Evolutionary conservation across 768 basidiomycete species (phyloP).

Genomic region (Lactarius sanguifluus): DNA sequence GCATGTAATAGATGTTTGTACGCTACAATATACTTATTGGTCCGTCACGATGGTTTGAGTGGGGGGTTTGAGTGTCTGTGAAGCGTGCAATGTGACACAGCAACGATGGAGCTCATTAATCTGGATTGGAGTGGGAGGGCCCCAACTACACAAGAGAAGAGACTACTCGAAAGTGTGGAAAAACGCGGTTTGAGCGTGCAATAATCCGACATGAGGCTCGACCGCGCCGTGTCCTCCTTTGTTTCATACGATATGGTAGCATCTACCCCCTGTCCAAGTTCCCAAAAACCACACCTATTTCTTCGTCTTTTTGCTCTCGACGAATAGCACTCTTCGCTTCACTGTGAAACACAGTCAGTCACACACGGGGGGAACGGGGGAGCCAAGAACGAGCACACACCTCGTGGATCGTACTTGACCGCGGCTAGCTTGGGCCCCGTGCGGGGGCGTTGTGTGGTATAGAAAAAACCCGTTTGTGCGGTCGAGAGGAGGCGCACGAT

Average conservation of each 20-base stretch:
- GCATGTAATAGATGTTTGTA: conserved; percentile 17
- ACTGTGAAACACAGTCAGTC: conserved; percentile 42
- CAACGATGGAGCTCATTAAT: not conserved
- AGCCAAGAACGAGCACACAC: conserved; percentile 40
- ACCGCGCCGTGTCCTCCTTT: not conserved
- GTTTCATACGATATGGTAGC: not conserved
- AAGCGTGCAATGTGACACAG: not conserved
- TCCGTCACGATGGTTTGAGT: not conserved
- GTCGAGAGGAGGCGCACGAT: conserved; percentile 89
- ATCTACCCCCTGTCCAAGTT: not conserved
- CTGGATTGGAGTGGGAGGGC: not conserved
- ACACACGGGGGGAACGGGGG: not conserved
- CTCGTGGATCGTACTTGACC: conserved; percentile 90
- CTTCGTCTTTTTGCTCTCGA: conserved; percentile 77
- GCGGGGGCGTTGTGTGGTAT: conserved; percentile 76
- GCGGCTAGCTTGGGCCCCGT: conserved; percentile 76
- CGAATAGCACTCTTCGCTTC: conserved; percentile 69
- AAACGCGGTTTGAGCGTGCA: conserved; percentile 2
- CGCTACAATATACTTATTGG: conserved; percentile 2
- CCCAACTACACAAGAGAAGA: not conserved
- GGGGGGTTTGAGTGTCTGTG: not conserved
- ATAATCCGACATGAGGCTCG: conserved; percentile 13
- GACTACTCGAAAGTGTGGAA: not conserved
- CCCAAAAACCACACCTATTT: conserved; percentile 31
- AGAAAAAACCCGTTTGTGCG: conserved; percentile 90